Percentiles rank a stretch among this genome's conserved stretches.
Evolutionary conservation across 345 rosid species (phyloP).

Genomic region (Linum tenue): DNA sequence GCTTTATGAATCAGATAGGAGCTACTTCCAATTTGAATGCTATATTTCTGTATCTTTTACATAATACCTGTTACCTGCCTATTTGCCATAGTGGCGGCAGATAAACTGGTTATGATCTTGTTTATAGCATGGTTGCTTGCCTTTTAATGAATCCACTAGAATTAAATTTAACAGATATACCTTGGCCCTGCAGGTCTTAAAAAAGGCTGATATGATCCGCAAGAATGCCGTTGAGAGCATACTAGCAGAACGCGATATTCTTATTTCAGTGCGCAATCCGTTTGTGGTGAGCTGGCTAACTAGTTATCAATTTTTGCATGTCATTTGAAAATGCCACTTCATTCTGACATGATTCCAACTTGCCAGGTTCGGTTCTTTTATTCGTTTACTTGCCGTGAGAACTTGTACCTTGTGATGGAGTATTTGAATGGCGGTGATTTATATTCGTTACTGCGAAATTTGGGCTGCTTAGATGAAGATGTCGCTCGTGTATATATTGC

Average conservation of each 20-base stretch:
- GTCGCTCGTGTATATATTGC: constrained; percentile 97
- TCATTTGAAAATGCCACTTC: constrained; percentile 14
- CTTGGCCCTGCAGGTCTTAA: constrained; percentile 56
- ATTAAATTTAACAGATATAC: neutral
- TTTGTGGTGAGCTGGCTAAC: constrained; percentile 91
- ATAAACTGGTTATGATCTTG: neutral
- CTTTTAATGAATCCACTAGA: neutral
- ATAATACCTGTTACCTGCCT: neutral
- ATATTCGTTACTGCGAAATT: constrained; percentile 86
- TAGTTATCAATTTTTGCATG: constrained; percentile 21
- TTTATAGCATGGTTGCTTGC: neutral
- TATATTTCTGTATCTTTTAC: neutral
- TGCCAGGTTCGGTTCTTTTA: constrained; percentile 97
- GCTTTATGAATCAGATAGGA: neutral
- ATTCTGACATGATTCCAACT: constrained; percentile 24
- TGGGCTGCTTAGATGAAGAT: constrained; percentile 97
- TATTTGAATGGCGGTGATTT: constrained; percentile 97
- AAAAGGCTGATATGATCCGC: constrained; percentile 98
- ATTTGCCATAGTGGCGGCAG: neutral
- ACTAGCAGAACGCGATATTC: constrained; percentile 97
- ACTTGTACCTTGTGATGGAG: constrained; percentile 99
- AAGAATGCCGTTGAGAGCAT: constrained; percentile 99
- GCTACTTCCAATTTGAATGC: neutral
- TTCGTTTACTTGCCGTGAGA: constrained; percentile 97
- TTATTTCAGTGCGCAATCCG: constrained; percentile 97